Percentiles rank a stretch among this genome's conserved stretches.
Conservation (phyloP, 2,329 filamentous ascomycete genomes). For the Fusarium fujikuroi region DNA sequence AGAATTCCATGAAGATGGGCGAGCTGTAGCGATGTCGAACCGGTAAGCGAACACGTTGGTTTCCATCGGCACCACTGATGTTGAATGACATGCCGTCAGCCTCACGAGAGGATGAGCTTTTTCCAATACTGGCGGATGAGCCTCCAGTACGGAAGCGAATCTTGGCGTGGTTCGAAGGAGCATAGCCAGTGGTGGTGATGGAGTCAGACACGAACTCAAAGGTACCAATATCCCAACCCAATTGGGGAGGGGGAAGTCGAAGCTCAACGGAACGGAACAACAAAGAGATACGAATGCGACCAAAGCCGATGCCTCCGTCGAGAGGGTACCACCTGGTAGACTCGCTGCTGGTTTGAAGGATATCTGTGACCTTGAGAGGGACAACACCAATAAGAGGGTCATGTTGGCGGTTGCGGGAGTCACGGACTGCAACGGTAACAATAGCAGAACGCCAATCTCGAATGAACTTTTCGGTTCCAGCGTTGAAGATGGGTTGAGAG, state of each 20-base stretch:
- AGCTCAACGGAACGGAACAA: conserved; percentile 92
- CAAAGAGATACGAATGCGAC: conserved; percentile 86
- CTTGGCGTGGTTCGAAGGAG: conserved; percentile 74
- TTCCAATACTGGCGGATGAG: conserved; percentile 76
- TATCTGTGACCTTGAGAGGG: conserved; percentile 84
- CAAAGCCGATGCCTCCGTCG: conserved; percentile 92
- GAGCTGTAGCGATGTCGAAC: conserved; percentile 92
- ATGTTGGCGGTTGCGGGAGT: conserved; percentile 89
- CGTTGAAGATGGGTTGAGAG: conserved; percentile 96
- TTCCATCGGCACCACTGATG: conserved; percentile 55
- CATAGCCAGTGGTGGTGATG: conserved; percentile 73
- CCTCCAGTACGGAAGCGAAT: conserved; percentile 86
- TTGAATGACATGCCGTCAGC: conserved; percentile 64
- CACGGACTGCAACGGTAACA: conserved; percentile 87
- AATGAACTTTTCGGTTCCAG: conserved; percentile 91
- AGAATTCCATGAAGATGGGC: conserved; percentile 89
- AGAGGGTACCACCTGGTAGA: conserved; percentile 94
- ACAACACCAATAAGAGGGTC: conserved; percentile 95
- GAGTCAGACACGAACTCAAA: conserved; percentile 84
- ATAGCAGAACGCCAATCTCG: conserved; percentile 92
- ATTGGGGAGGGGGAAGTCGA: conserved; percentile 81
- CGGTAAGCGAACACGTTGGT: conserved; percentile 74
- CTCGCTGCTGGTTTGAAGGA: conserved; percentile 89
- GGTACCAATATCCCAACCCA: conserved; percentile 95
- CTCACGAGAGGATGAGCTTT: conserved; percentile 70